Conservation (phyloP, 1,139 yeast genomes). For the Scheffersomyces insectosa region DNA sequence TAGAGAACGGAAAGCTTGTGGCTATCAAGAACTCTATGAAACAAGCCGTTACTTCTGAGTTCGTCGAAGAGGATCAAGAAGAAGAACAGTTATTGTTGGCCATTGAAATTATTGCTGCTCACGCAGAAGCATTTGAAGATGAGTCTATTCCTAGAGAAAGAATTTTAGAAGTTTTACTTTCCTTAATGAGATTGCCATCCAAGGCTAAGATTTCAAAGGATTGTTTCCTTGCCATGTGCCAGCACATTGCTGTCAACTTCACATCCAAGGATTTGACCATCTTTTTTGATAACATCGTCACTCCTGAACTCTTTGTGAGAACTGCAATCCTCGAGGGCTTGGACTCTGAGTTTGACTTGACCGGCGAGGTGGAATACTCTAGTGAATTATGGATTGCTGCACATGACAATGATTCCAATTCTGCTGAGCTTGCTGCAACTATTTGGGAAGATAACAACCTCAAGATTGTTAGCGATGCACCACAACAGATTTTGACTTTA, state of each 20-base stretch:
- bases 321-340: conserved; percentile 77
- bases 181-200: conserved; percentile 70
- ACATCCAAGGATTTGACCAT: conserved; percentile 57
- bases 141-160: conserved; percentile 67
- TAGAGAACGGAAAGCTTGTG: conserved; percentile 59
- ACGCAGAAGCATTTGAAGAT: conserved; percentile 72
- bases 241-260: conserved; percentile 66
- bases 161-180: conserved; percentile 61
- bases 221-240: conserved; percentile 73
- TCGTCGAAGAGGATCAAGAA: conserved; percentile 75
- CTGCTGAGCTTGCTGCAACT: conserved; percentile 68
- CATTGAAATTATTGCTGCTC: conserved; percentile 72
- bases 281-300: conserved; percentile 57
- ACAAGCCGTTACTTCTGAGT: conserved; percentile 55
- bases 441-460: conserved; percentile 84
- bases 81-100: conserved; percentile 85
- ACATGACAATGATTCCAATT: conserved; percentile 69
- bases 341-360: conserved; percentile 83
- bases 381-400: conserved; percentile 77
- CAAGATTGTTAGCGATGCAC: conserved; percentile 41
- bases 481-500: conserved; percentile 47
- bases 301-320: conserved; percentile 72
- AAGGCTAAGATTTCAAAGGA: conserved; percentile 83
- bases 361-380: conserved; percentile 52
- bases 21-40: conserved; percentile 55